Percentiles rank a stretch among this genome's conserved stretches.
Conservation (phyloP, 129 eudicot species). For the Silybum marianum region DNA sequence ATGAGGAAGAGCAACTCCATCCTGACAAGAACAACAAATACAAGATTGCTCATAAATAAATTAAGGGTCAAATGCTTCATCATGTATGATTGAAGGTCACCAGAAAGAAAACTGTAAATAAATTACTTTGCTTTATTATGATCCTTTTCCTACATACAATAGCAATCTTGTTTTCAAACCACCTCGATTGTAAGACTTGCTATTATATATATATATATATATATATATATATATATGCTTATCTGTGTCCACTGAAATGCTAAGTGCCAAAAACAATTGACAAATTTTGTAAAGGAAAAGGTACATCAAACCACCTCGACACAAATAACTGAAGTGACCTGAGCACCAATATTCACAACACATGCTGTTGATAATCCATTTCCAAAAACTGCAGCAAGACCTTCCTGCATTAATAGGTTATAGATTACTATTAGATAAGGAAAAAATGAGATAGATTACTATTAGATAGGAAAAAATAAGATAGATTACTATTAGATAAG, state of each 20-base stretch:
- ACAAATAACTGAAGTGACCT: slow-evolving; percentile 84
- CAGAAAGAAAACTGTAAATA: background rate
- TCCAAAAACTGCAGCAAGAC: slow-evolving; percentile 96
- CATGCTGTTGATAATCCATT: slow-evolving; percentile 97
- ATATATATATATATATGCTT: too few relatives aligned
- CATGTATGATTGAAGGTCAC: background rate
- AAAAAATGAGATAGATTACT: background rate
- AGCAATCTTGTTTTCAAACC: background rate
- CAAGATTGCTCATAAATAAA: background rate
- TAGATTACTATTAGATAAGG: background rate
- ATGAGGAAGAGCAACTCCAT: slow-evolving; percentile 88
- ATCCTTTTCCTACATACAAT: background rate
- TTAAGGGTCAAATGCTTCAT: slow-evolving; percentile 15
- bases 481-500: background rate
- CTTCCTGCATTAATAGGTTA: slow-evolving; percentile 61
- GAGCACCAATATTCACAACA: slow-evolving; percentile 88
- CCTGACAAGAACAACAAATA: slow-evolving; percentile 47
- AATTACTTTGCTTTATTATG: background rate
- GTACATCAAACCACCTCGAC: slow-evolving; percentile 60
- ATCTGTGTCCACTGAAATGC: background rate
- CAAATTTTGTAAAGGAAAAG: slow-evolving; percentile 6
- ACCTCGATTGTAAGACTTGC: too few relatives aligned
- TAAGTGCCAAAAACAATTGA: background rate
- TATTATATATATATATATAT: too few relatives aligned
- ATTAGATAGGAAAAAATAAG: background rate